Conservation (phyloP, 1,139 yeast species). For the Diutina rugosa region DNA sequence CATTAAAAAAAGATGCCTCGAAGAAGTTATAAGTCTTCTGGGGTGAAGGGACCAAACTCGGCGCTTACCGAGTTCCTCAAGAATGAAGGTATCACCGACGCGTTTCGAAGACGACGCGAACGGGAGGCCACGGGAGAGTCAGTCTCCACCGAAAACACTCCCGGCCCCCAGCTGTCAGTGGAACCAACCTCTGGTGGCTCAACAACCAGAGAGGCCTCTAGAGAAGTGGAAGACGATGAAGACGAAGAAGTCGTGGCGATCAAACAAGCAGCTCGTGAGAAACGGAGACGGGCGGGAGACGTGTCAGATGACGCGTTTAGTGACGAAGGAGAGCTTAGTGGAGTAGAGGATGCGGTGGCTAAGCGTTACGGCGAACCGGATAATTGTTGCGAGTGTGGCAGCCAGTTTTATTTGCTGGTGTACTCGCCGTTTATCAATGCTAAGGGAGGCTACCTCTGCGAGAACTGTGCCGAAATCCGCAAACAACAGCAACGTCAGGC, state of each 20-base stretch:
- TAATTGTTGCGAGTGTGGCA: slow-evolving; percentile 47
- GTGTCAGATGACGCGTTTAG: slow-evolving; percentile 15
- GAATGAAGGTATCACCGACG: slow-evolving; percentile 79
- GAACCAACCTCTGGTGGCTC: background rate
- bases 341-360: slow-evolving; percentile 6
- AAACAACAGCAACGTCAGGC: slow-evolving; percentile 30
- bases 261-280: slow-evolving; percentile 28
- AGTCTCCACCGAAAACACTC: background rate
- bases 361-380: slow-evolving; percentile 35
- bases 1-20: slow-evolving; percentile 10
- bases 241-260: slow-evolving; percentile 21
- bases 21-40: slow-evolving; percentile 15
- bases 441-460: slow-evolving; percentile 52
- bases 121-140: slow-evolving; percentile 3
- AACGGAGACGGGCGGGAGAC: slow-evolving; percentile 14
- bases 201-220: background rate
- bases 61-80: slow-evolving; percentile 67
- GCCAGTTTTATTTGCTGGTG: slow-evolving; percentile 45
- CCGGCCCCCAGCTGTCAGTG: background rate
- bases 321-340: slow-evolving; percentile 9
- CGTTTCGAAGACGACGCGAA: slow-evolving; percentile 52
- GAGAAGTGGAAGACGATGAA: slow-evolving; percentile 5
- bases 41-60: slow-evolving; percentile 66
- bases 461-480: slow-evolving; percentile 41
- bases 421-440: slow-evolving; percentile 42